These are phyloP conservation scores for Zygotorulaspora danielsina DNA, from an alignment of 805 yeast genomes.

Conservation along the genomic window DNA sequence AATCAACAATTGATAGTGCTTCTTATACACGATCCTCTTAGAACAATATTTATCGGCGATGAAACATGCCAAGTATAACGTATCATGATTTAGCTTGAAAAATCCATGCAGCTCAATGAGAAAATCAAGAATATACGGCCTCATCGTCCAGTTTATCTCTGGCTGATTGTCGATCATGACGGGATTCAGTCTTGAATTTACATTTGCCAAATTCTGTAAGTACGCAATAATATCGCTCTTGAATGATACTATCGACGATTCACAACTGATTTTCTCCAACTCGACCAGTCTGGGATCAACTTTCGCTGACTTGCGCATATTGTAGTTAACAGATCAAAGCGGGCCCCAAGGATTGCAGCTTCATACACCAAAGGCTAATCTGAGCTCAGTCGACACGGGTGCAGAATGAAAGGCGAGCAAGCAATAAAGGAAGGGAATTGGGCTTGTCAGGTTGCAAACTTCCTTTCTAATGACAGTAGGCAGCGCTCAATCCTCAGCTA, in stretches of 20 bases:
- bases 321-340: neutral
- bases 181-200: conserved; percentile 33
- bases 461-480: neutral
- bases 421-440: neutral
- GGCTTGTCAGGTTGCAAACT: neutral
- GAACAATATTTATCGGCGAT: conserved; percentile 83
- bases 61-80: conserved; percentile 59
- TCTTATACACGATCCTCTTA: conserved; percentile 68
- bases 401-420: no score
- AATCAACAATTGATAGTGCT: conserved; percentile 80
- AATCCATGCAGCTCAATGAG: conserved; percentile 62
- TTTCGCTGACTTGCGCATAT: conserved; percentile 3
- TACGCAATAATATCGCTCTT: conserved; percentile 40
- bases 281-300: conserved; percentile 43
- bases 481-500: neutral
- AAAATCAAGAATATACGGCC: conserved; percentile 75
- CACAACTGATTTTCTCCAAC: conserved; percentile 44
- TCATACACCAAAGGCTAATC: no score
- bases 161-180: conserved; percentile 80
- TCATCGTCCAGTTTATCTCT: conserved; percentile 72
- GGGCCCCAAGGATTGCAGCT: neutral
- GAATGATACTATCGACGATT: conserved; percentile 41
- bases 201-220: conserved; percentile 38
- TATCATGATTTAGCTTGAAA: conserved; percentile 59
- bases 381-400: no score